Percentiles rank a stretch among this genome's conserved stretches.
phyloP scores from a whole-genome alignment of 352 stramenopile genomes.

The Elongisporangium anandrum region DNA sequence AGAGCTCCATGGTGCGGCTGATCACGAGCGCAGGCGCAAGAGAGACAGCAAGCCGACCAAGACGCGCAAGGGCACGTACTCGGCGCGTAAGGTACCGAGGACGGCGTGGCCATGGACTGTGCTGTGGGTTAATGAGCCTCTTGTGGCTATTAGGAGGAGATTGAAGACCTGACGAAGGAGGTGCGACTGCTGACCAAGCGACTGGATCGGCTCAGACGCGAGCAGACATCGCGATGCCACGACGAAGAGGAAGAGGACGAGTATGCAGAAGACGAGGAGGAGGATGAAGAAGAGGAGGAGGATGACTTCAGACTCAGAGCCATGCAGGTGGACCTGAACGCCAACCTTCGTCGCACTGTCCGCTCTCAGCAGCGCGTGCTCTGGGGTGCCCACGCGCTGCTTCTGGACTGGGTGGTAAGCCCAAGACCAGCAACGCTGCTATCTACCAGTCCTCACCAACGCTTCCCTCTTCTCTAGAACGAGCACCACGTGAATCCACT shows the following conservation, averaged over 20 bases:
- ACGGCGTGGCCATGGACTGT: neutral
- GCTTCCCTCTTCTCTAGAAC: neutral
- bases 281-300: slow-evolving; percentile 1
- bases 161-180: neutral
- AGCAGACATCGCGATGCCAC: neutral
- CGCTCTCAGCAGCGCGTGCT: neutral
- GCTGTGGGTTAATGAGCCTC: too few species aligned
- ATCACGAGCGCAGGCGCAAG: neutral
- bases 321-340: neutral
- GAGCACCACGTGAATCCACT: slow-evolving; percentile 6
- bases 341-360: neutral
- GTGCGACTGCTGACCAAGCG: neutral
- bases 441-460: too few species aligned
- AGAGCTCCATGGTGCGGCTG: too few species aligned
- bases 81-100: slow-evolving; percentile 10
- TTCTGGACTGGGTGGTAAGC: neutral
- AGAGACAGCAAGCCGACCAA: slow-evolving; percentile 5
- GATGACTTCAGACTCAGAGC: neutral
- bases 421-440: too few species aligned
- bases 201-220: neutral
- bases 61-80: slow-evolving; percentile 25
- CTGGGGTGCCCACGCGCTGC: neutral
- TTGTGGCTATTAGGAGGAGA: neutral
- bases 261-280: neutral
- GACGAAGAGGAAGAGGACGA: neutral